These are phyloP conservation scores for Pezicula carpinea DNA, from an alignment of 2,329 filamentous ascomycete species.

Conservation along the genomic window DNA sequence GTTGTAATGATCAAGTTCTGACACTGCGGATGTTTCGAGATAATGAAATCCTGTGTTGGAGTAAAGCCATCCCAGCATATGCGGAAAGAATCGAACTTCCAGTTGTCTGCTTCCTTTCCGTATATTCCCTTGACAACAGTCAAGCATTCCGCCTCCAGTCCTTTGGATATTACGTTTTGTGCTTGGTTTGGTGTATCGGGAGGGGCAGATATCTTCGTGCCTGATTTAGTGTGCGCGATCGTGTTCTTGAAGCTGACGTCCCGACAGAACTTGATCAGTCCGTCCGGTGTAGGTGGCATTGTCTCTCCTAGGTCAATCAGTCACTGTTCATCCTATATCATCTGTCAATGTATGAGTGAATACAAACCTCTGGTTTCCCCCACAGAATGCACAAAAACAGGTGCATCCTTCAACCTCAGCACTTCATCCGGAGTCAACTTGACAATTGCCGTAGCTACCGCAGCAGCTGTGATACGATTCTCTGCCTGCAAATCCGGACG, in stretches of 20 bases:
- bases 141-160: constrained; percentile 38
- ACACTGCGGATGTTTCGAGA: constrained; percentile 48
- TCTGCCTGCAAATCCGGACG: constrained; percentile 48
- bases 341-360: not conserved
- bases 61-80: constrained; percentile 55
- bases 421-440: constrained; percentile 41
- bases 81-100: constrained; percentile 37
- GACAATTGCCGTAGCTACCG: constrained; percentile 45
- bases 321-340: too few species aligned
- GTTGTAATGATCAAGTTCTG: constrained; percentile 55
- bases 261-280: constrained; percentile 58
- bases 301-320: constrained; percentile 11
- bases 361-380: constrained; percentile 36
- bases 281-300: constrained; percentile 43
- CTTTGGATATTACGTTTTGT: constrained; percentile 33
- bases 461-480: constrained; percentile 51
- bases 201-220: constrained; percentile 48
- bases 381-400: constrained; percentile 46
- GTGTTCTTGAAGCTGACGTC: constrained; percentile 54
- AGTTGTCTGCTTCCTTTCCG: constrained; percentile 34
- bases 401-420: constrained; percentile 42
- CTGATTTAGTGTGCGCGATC: constrained; percentile 38
- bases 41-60: constrained; percentile 57
- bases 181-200: constrained; percentile 37
- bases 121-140: constrained; percentile 37